Evolutionary conservation across 352 stramenopile species (phyloP), one percentile per base, ranked within the genome.

Genomic region (Phytopythium oedochilum): DNA sequence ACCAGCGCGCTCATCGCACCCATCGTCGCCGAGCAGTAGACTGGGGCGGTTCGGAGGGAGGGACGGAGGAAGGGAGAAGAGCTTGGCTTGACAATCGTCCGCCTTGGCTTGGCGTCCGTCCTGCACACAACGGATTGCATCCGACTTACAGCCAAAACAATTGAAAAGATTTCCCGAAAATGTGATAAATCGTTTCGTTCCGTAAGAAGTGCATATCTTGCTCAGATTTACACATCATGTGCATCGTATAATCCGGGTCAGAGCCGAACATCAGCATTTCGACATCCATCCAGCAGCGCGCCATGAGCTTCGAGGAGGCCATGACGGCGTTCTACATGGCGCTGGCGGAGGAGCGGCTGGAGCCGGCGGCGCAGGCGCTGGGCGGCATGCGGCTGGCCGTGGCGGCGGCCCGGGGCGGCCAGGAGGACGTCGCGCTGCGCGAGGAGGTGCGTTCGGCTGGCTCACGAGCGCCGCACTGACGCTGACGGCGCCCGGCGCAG

Each of bases 321-420:
- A 70, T 93, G 63, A 89, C 70, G 57, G 63, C 73, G 56, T 93
- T 93, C 68, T 89, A 91, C 73, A 78, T 89, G 75, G 83, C 74
- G 53, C 70, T 89, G 44, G 83, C 83, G 23, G 83, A 93, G 67
- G 64, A 88, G 40, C 71, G 84, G 55, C 57, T 91, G 29, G 83
- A 91, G 39, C 66, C 70, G 36, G 73, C 86, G 44, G 85, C 75
- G 40, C 78, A 86, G 52, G 70, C 80, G 40, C 64, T 90, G 4
- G 52, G 60, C 42, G 73, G 78, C 56, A 87, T 90, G 80, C 75
- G 75, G 0, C 53, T 85, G 29, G 40, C 54, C n/a, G 48, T 69
- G 46, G 49, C 75, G 61, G 42, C 32, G 20, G 44, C 71, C 60
- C 48, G 46, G 26, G 20, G 48, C 25, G 28, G 42, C 34, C 44